phyloP scores from a whole-genome alignment of 2,329 filamentous ascomycete genomes.

The Ophiocordyceps camponoti-floridani region DNA sequence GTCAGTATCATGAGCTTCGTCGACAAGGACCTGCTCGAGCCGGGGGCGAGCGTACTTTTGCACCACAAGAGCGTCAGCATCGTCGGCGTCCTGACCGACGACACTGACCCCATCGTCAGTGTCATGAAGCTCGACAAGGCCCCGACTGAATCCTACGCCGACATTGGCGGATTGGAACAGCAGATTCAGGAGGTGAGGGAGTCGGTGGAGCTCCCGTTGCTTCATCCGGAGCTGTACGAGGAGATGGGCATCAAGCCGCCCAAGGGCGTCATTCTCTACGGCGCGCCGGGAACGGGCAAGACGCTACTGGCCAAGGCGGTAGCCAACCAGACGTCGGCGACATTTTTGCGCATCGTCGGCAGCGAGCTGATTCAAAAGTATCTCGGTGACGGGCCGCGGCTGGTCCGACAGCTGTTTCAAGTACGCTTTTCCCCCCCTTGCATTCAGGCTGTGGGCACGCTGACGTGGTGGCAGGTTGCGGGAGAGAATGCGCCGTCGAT shows the following conservation, averaged over 20 bases:
- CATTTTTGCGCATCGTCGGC: conserved; percentile 91
- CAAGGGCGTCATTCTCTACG: conserved; percentile 98
- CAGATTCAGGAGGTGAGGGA: conserved; percentile 98
- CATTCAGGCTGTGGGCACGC: background rate
- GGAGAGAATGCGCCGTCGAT: conserved; percentile 94
- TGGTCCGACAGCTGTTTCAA: conserved; percentile 92
- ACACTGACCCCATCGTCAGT: conserved; percentile 84
- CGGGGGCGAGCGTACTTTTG: conserved; percentile 82
- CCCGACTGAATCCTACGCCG: conserved; percentile 92
- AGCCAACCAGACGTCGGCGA: conserved; percentile 96
- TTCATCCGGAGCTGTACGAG: conserved; percentile 95
- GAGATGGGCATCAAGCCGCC: conserved; percentile 99
- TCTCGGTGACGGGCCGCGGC: conserved; percentile 80
- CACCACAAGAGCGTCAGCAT: conserved; percentile 98
- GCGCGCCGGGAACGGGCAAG: conserved; percentile 92
- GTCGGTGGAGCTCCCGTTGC: conserved; percentile 83
- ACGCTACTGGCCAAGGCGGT: conserved; percentile 92
- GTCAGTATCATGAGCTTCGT: conserved; percentile 99
- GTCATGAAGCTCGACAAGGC: conserved; percentile 99
- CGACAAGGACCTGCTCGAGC: conserved; percentile 94
- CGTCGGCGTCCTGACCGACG: conserved; percentile 90
- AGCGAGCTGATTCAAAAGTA: conserved; percentile 98
- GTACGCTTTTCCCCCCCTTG: conserved; percentile 19
- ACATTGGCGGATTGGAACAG: conserved; percentile 87
- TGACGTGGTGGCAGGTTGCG: conserved; percentile 45